Percentiles rank a stretch among this genome's conserved stretches.
phyloP scores from a whole-genome alignment of 2,329 filamentous ascomycete genomes.

The Xylaria sp. region DNA sequence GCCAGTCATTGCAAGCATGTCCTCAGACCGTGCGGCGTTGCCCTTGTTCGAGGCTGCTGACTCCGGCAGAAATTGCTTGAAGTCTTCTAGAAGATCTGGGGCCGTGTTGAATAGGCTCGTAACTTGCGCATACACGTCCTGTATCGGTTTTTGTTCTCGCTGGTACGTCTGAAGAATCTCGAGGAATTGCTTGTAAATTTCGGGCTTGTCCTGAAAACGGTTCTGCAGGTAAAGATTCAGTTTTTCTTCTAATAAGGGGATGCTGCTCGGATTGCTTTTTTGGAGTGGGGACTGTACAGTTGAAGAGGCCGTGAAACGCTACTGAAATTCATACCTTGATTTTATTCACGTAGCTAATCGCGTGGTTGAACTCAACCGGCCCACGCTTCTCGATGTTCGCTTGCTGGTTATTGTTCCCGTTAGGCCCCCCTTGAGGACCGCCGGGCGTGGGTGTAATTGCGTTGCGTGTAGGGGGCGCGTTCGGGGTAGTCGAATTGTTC shows the following conservation, averaged over 20 bases:
- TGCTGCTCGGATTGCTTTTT: constrained; percentile 5
- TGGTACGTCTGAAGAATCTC: constrained; percentile 99
- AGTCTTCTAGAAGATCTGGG: constrained; percentile 93
- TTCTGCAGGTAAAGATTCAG: constrained; percentile 60
- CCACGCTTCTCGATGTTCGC: constrained; percentile 79
- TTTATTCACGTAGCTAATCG: constrained; percentile 99
- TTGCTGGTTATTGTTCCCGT: constrained; percentile 62
- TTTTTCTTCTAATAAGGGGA: constrained; percentile 1
- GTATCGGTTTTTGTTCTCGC: constrained; percentile 95
- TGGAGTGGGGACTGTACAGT: constrained; percentile 9
- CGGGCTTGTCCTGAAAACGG: constrained; percentile 91
- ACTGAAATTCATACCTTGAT: constrained; percentile 74
- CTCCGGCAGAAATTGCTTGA: constrained; percentile 97
- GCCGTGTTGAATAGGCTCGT: constrained; percentile 92
- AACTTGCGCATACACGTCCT: constrained; percentile 97
- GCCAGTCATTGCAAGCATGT: constrained; percentile 61
- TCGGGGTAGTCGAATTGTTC: constrained; percentile 42
- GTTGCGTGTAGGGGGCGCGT: constrained; percentile 53
- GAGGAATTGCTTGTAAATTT: constrained; percentile 99
- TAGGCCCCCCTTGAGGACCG: constrained; percentile 59
- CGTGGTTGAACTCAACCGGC: constrained; percentile 98
- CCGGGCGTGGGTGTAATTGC: constrained; percentile 63
- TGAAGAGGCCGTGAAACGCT: background rate
- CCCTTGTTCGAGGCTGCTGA: constrained; percentile 67
- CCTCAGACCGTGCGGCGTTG: constrained; percentile 62